Conservation (phyloP, 192 early-diverging fungal species). For the Linnemannia hyalina region DNA sequence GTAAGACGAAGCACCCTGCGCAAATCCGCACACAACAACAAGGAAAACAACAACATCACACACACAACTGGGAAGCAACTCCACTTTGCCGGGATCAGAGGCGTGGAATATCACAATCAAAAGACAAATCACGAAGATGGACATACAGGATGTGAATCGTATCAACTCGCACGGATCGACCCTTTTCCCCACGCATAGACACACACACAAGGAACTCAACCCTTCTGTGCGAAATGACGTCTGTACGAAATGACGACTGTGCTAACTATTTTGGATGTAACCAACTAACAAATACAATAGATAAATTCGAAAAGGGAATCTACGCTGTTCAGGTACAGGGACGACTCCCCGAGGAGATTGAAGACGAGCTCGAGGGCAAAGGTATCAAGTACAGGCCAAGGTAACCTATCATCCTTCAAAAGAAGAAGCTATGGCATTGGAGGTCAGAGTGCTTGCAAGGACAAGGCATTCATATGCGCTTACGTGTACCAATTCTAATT, state of each 20-base stretch:
- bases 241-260: no score
- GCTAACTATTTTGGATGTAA: constrained; percentile 15
- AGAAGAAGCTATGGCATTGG: neutral
- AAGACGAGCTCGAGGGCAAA: constrained; percentile 75
- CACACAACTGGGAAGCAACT: neutral
- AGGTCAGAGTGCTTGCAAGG: neutral
- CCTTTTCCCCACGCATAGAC: no score
- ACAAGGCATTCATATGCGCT: neutral
- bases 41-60: neutral
- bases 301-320: constrained; percentile 74
- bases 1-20: constrained; percentile 39
- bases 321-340: constrained; percentile 84
- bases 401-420: constrained; percentile 55
- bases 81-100: no score
- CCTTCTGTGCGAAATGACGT: neutral
- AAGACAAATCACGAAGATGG: no score
- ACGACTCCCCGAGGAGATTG: constrained; percentile 79
- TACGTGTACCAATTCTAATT: neutral
- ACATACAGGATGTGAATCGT: no score
- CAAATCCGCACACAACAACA: neutral
- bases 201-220: neutral
- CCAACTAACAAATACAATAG: constrained; percentile 31
- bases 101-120: no score
- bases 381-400: constrained; percentile 80
- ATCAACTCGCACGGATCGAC: no score